Percentiles rank a stretch among this genome's conserved stretches.
Conservation (phyloP, 345 rosid species). For the Euphorbia tirucalli region DNA sequence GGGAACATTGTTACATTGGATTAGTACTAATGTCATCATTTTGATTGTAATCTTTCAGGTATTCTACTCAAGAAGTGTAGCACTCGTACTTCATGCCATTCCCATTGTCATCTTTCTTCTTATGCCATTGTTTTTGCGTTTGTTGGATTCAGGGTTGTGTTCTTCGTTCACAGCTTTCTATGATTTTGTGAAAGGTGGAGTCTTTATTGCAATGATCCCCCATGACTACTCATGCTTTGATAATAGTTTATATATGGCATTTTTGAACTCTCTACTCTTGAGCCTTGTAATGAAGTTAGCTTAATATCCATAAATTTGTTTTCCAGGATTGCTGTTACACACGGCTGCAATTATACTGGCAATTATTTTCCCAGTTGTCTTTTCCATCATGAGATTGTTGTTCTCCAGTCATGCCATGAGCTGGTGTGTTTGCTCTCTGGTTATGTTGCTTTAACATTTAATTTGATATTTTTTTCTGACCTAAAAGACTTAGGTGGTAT, state of each 20-base stretch:
- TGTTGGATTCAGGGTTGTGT: constrained; percentile 41
- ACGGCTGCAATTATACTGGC: constrained; percentile 64
- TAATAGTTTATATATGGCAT: not conserved
- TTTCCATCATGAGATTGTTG: constrained; percentile 67
- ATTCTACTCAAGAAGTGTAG: constrained; percentile 68
- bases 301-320: constrained; percentile 22
- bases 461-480: not conserved
- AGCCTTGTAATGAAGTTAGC: not conserved
- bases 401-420: constrained; percentile 73
- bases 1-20: not conserved
- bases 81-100: constrained; percentile 65
- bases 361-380: constrained; percentile 58
- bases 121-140: constrained; percentile 59
- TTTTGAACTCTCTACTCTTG: not conserved
- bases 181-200: constrained; percentile 73
- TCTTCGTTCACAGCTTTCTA: constrained; percentile 48
- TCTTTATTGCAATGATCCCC: constrained; percentile 6
- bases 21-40: constrained; percentile 12
- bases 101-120: constrained; percentile 59
- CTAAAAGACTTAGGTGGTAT: not conserved
- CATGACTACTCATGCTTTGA: constrained; percentile 2
- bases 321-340: constrained; percentile 73
- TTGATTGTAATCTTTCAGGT: constrained; percentile 51
- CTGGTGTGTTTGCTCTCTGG: constrained; percentile 52
- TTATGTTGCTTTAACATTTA: constrained; percentile 1